Evolutionary conservation across 345 rosid species (phyloP).

Genomic region (Pistacia integerrima): DNA sequence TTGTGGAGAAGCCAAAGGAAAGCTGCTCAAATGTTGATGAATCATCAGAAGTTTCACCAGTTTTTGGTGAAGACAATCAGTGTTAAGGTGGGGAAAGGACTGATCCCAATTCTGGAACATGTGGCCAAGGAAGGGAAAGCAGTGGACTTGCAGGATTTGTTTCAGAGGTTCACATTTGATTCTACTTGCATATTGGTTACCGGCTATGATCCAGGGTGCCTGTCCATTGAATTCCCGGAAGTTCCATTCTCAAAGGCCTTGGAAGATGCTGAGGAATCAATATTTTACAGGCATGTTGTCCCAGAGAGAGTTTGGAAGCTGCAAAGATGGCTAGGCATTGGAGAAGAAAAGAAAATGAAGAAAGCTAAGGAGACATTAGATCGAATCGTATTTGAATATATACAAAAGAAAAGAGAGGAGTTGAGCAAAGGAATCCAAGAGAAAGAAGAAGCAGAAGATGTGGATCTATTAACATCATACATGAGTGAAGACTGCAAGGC

Average conservation of each 20-base stretch:
- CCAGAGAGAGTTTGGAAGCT: constrained; percentile 41
- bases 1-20: constrained; percentile 35
- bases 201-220: constrained; percentile 50
- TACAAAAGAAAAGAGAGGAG: constrained; percentile 37
- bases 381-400: constrained; percentile 24
- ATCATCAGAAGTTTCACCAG: constrained; percentile 24
- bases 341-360: constrained; percentile 44
- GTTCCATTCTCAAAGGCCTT: constrained; percentile 33
- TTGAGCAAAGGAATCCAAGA: not conserved
- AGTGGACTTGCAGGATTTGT: constrained; percentile 41
- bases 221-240: constrained; percentile 39
- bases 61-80: constrained; percentile 29
- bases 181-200: constrained; percentile 43
- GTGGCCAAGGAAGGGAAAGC: constrained; percentile 19
- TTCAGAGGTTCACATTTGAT: constrained; percentile 51
- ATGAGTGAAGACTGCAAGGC: constrained; percentile 24
- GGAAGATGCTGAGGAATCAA: constrained; percentile 40
- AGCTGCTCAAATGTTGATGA: constrained; percentile 29
- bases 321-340: constrained; percentile 33
- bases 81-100: constrained; percentile 29
- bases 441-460: constrained; percentile 10
- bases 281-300: constrained; percentile 25
- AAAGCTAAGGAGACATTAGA: constrained; percentile 24
- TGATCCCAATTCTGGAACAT: constrained; percentile 40
- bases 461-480: constrained; percentile 46